Conservation (phyloP, 1,139 yeast species). For the Zygoascus hellenicus region DNA sequence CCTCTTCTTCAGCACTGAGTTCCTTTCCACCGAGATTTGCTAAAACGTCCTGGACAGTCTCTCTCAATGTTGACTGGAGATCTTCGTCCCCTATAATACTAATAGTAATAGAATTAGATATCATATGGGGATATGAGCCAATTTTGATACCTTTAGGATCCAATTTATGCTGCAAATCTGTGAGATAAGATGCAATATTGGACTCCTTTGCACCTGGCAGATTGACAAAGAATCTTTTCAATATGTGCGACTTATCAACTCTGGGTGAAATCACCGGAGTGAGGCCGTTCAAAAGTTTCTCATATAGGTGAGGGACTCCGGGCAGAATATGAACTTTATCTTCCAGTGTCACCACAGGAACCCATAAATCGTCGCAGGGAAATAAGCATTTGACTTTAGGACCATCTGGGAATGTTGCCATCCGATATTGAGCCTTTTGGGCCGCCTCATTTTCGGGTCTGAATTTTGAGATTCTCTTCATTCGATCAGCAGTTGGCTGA, state of each 20-base stretch:
- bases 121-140: slow-evolving; percentile 80
- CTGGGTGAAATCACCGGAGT: slow-evolving; percentile 32
- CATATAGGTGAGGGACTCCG: slow-evolving; percentile 74
- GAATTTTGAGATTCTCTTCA: slow-evolving; percentile 46
- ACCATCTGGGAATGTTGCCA: slow-evolving; percentile 70
- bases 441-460: slow-evolving; percentile 40
- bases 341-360: slow-evolving; percentile 67
- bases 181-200: slow-evolving; percentile 59
- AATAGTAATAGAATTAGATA: slow-evolving; percentile 57
- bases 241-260: slow-evolving; percentile 32
- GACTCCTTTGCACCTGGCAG: slow-evolving; percentile 56
- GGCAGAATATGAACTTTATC: slow-evolving; percentile 66
- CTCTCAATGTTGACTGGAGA: slow-evolving; percentile 37
- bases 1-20: slow-evolving; percentile 52
- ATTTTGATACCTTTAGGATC: slow-evolving; percentile 50
- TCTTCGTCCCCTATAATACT: slow-evolving; percentile 58
- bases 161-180: slow-evolving; percentile 46
- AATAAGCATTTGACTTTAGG: slow-evolving; percentile 47
- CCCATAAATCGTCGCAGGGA: slow-evolving; percentile 63
- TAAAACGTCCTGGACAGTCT: slow-evolving; percentile 45
- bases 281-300: slow-evolving; percentile 43
- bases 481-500: slow-evolving; percentile 51
- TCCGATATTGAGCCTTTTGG: slow-evolving; percentile 55
- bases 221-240: slow-evolving; percentile 53
- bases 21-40: slow-evolving; percentile 48